Base-by-base conservation (phyloP, 1,139 yeast genomes). In the Suhomyces wounanorum region DNA sequence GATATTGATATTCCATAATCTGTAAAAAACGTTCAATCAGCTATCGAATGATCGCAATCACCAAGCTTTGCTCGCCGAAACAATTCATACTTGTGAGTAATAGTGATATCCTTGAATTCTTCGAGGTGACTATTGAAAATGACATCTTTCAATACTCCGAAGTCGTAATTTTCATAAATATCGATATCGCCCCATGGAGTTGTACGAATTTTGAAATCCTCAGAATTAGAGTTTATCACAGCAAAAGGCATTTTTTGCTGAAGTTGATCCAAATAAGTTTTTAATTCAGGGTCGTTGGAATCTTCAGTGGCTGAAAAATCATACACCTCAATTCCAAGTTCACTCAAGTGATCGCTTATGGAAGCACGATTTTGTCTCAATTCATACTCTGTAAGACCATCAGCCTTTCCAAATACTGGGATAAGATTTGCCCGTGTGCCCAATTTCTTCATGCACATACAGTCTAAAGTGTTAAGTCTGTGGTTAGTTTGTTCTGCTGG, bases 351-450 rank as follows among this genome's bases (percentile, higher is more conserved):
- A 41, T 69, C 64, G 55, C 68, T 65, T 40, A 85, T 73, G 48
- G 73, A 59, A 47, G 66, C 59, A 63, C 80, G 83, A 65, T 77
- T 77, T 36, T 67, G 60, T 13, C 48, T 50, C 48, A 82, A 58
- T 58, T 85, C 89, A 1, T 64, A 63, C 16, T 65, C 68, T 0
- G 85, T 83, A 46, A 83, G 69, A 3, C 80, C 65, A 62, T 85
- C 91, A 1, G 86, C 77, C 58, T 84, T 81, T 23, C 81, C 70
- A 50, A 85, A 69, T 11, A 85, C 68, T 1, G 89, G 85, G 35
- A 85, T 69, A 7, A 85, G 69, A 61, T 85, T 85, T 28, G 80
- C 83, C 54, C 77, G 76, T 28, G 70, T 64, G 7, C 83, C 71
- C 23, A 85, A 67, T 42, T 62, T 66, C 53, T 74, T 73, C 83